These are phyloP conservation scores for Lasiodiplodia gonubiensis DNA, from an alignment of 2,329 filamentous ascomycete genomes.

Conservation along the genomic window DNA sequence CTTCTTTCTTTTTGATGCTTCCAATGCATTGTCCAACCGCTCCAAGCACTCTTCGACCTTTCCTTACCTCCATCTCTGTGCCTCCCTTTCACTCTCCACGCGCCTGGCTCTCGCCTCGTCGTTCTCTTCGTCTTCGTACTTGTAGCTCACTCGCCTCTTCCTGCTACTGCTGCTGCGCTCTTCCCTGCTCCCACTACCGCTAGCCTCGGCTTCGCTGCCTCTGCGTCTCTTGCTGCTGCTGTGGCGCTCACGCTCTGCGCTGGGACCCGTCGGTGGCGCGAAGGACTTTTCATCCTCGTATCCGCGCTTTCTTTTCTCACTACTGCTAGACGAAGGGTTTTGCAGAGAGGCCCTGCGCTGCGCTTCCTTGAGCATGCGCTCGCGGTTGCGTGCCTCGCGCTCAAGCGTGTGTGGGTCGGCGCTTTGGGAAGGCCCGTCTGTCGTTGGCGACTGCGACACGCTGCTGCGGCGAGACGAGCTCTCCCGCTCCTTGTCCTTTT, in stretches of 20 bases:
- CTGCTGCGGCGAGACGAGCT: slow-evolving; percentile 16
- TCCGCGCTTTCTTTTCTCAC: slow-evolving; percentile 51
- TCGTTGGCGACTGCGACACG: not conserved
- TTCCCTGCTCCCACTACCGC: slow-evolving; percentile 56
- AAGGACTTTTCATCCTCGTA: slow-evolving; percentile 37
- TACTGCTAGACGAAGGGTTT: slow-evolving; percentile 44
- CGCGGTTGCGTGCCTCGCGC: slow-evolving; percentile 69
- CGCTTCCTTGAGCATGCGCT: slow-evolving; percentile 71
- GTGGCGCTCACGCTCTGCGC: slow-evolving; percentile 48
- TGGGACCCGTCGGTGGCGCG: slow-evolving; percentile 53
- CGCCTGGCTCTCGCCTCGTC: slow-evolving; percentile 45
- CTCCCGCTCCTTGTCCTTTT: slow-evolving; percentile 4
- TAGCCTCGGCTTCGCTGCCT: slow-evolving; percentile 42
- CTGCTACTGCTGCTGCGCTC: slow-evolving; percentile 61
- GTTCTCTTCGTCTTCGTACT: slow-evolving; percentile 53
- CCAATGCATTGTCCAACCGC: not conserved
- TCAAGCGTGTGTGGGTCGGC: slow-evolving; percentile 71
- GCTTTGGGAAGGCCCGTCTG: slow-evolving; percentile 28
- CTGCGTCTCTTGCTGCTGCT: slow-evolving; percentile 33
- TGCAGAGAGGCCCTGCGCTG: slow-evolving; percentile 56
- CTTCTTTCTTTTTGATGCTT: not conserved
- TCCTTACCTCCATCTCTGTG: slow-evolving; percentile 39
- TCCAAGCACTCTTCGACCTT: too few relatives aligned
- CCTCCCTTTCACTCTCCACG: slow-evolving; percentile 66
- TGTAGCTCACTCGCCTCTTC: slow-evolving; percentile 36